Evolutionary conservation across 441 rosid species (phyloP), one percentile per base, ranked within the genome.

Genomic region (Mallotus repandus): DNA sequence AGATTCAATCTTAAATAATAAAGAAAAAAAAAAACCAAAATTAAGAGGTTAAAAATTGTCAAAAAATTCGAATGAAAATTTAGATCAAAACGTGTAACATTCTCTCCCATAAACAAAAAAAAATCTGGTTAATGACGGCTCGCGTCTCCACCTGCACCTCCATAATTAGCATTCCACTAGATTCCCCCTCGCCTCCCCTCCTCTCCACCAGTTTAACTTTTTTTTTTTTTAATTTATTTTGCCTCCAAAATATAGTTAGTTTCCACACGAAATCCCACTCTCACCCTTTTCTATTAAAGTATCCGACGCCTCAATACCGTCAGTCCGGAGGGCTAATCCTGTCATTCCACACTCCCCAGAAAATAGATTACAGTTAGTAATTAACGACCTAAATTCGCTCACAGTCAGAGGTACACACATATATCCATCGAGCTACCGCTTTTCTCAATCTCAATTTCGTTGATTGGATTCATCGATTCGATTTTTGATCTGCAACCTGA

Each of bases 301-400:
- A 9, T 6, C 63, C 4, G 52, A 7, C 52, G 15, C 35, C 4
- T 46, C 4, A 43, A 70, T 2, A 1, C 29, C 7, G 0, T 4
- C 52, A 3, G 0, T 32, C 9, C 1, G 22, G 14, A 25, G 13
- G 63, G n/a, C 19, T 48, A 65, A 25, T 73, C 57, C 18, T 0
- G 76, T 41, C 70, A 65, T n/a, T 57, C 29, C 46, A 0, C 16
- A 12, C 53, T 38, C 41, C 35, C 22, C 69, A 6, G 13, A 38
- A 35, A 63, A 52, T 38, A 14, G 19, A 16, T 38, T n/a, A 11
- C 74, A 16, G 62, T 69, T 55, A 13, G 11, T 45, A 55, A 41
- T 19, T 60, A 38, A 41, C 5, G 10, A 4, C 75, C 75, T 72
- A 52, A 50, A 72, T 72, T 62, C 68, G 22, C 61, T 71, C 68